Evolutionary conservation across 768 basidiomycete genomes (phyloP).

Genomic region (Psilocybe cubensis): DNA sequence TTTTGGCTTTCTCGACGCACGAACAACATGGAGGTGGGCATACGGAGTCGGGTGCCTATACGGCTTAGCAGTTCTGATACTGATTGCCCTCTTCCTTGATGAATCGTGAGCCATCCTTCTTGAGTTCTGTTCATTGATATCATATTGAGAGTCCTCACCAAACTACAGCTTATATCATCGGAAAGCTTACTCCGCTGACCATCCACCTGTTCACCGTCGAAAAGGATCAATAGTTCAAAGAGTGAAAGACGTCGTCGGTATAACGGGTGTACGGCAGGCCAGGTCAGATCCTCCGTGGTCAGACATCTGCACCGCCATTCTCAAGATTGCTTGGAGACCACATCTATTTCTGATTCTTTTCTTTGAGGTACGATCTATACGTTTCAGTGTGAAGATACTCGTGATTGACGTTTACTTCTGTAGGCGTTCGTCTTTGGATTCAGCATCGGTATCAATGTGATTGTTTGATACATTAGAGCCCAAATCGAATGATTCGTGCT

Average conservation of each 20-base stretch:
- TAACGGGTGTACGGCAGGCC: slow-evolving; percentile 62
- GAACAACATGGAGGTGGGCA: slow-evolving; percentile 64
- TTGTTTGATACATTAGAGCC: slow-evolving; percentile 14
- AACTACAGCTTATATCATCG: slow-evolving; percentile 63
- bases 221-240: slow-evolving; percentile 47
- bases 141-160: neutral
- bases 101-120: slow-evolving; percentile 53
- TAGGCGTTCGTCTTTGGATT: slow-evolving; percentile 66
- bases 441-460: slow-evolving; percentile 66
- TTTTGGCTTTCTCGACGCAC: slow-evolving; percentile 69
- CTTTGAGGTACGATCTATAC: slow-evolving; percentile 46
- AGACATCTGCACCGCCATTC: slow-evolving; percentile 44
- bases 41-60: slow-evolving; percentile 71
- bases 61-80: slow-evolving; percentile 50
- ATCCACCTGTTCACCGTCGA: slow-evolving; percentile 44
- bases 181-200: slow-evolving; percentile 41
- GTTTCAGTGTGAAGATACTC: slow-evolving; percentile 14
- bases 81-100: slow-evolving; percentile 64
- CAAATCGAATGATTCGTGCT: neutral
- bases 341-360: slow-evolving; percentile 54
- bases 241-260: slow-evolving; percentile 62
- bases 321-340: slow-evolving; percentile 65
- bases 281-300: slow-evolving; percentile 58
- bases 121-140: neutral
- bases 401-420: neutral